Percentiles rank a stretch among this genome's conserved stretches.
phyloP scores from a whole-genome alignment of 2,329 filamentous ascomycete genomes.

The Neophaeococcomyces aloes region DNA sequence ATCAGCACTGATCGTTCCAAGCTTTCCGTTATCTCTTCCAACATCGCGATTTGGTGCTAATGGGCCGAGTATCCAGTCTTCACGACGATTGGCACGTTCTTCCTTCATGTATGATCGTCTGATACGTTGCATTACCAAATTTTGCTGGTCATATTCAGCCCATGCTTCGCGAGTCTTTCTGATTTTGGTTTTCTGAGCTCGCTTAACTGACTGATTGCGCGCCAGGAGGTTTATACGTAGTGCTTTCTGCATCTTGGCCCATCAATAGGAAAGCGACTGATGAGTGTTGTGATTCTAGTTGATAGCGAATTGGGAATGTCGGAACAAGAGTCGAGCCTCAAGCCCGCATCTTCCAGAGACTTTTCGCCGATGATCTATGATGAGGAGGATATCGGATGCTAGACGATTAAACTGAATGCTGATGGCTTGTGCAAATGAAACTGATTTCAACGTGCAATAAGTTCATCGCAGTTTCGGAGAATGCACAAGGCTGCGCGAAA shows the following conservation, averaged over 20 bases:
- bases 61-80: conserved; percentile 70
- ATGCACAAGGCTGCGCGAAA: too few species aligned
- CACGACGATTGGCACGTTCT: conserved; percentile 50
- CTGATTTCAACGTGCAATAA: too few species aligned
- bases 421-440: too few species aligned
- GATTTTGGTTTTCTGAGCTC: conserved; percentile 35
- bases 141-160: conserved; percentile 26
- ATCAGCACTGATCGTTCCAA: conserved; percentile 44
- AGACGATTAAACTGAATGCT: too few species aligned
- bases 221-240: conserved; percentile 56
- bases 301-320: too few species aligned
- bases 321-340: too few species aligned
- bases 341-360: too few species aligned
- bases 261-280: not conserved
- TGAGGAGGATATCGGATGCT: too few species aligned
- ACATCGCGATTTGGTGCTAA: conserved; percentile 67
- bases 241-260: conserved; percentile 56
- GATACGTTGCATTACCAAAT: conserved; percentile 20
- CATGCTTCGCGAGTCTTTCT: conserved; percentile 31
- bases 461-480: too few species aligned
- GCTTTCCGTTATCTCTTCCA: conserved; percentile 46
- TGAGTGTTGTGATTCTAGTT: not conserved
- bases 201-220: conserved; percentile 51
- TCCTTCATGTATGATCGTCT: conserved; percentile 31
- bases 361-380: too few species aligned